These are phyloP conservation scores for Dendrocalamus sinicus DNA, from an alignment of 176 grass and related monocot species.

Conservation along the genomic window DNA sequence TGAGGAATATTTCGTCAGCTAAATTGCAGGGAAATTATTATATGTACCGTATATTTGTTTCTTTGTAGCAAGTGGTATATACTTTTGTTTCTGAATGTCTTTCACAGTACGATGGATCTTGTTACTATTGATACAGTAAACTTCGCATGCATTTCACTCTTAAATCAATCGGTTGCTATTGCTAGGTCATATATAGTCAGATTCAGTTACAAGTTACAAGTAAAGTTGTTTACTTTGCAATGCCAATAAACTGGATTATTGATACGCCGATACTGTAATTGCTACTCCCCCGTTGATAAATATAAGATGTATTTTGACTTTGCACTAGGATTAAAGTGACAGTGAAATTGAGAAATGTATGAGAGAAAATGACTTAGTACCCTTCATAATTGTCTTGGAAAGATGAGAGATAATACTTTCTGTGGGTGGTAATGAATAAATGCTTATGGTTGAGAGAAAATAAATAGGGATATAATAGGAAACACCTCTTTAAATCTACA, in stretches of 20 bases:
- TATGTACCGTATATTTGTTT: not conserved
- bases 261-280: not conserved
- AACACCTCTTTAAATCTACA: no score
- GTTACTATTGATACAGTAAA: not conserved
- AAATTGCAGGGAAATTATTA: not conserved
- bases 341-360: no score
- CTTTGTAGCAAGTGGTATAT: not conserved
- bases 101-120: not conserved
- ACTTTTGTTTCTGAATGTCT: not conserved
- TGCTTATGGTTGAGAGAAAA: no score
- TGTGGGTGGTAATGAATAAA: no score
- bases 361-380: no score
- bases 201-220: not conserved
- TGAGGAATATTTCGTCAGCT: not conserved
- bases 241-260: conserved; percentile 1
- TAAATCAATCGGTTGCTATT: not conserved
- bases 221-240: not conserved
- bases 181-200: not conserved
- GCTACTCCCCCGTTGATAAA: not conserved
- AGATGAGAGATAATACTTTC: no score
- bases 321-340: no score
- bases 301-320: no score
- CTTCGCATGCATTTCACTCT: not conserved
- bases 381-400: no score
- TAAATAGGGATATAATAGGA: no score